Conservation (phyloP, 331 rosid genomes). For the Quercus lobata region DNA sequence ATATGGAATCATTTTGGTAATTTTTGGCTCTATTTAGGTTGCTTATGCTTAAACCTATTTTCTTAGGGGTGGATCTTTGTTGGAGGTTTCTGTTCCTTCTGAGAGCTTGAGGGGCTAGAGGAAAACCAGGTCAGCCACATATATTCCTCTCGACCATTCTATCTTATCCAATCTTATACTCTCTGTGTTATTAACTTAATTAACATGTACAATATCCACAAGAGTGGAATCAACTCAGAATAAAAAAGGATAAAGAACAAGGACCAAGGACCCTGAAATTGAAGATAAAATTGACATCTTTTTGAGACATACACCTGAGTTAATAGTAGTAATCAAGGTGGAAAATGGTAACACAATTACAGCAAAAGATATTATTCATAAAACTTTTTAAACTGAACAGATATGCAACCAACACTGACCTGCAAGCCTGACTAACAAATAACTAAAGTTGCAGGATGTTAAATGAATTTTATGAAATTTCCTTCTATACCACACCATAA, state of each 20-base stretch:
- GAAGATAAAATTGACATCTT: neutral
- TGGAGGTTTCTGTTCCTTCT: too few species aligned
- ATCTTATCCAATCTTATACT: too few species aligned
- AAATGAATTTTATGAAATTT: neutral
- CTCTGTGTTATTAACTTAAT: too few species aligned
- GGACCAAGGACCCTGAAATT: neutral
- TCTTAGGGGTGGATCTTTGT: too few species aligned
- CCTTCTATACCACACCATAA: neutral
- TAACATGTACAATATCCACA: neutral
- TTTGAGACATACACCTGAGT: neutral
- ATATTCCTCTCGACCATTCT: too few species aligned
- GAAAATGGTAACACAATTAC: neutral
- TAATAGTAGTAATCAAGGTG: neutral
- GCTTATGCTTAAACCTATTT: too few species aligned
- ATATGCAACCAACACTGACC: neutral
- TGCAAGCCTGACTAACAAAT: neutral
- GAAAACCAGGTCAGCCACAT: too few species aligned
- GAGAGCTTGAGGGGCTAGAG: too few species aligned
- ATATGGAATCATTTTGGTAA: too few species aligned
- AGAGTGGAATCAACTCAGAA: neutral
- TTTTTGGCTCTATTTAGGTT: too few species aligned
- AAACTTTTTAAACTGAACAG: neutral
- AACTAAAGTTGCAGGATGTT: neutral
- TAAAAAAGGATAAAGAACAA: neutral
- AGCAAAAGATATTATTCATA: neutral